Conservation (phyloP, 169 alveolate species). For the Plasmodium coatneyi region DNA sequence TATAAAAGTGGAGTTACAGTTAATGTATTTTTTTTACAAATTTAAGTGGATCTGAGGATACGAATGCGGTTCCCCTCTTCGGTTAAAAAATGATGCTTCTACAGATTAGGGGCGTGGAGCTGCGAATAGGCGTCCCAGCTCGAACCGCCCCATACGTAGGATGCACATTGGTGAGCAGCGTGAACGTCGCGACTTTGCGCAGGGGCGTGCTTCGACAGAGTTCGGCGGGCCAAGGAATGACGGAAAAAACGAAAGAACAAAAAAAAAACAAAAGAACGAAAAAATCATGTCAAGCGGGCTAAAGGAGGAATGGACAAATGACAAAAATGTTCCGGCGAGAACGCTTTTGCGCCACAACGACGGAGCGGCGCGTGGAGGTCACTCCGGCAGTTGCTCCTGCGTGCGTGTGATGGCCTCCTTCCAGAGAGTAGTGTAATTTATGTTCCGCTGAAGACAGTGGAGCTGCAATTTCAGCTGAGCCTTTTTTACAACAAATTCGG, state of each 20-base stretch:
- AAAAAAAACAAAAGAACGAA: background rate
- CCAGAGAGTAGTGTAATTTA: slow-evolving; percentile 49
- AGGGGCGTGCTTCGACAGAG: background rate
- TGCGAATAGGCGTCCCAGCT: background rate
- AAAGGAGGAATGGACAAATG: background rate
- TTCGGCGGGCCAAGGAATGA: background rate
- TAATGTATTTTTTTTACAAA: background rate
- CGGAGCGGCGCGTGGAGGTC: background rate
- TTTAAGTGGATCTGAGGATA: background rate
- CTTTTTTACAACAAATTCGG: slow-evolving; percentile 59
- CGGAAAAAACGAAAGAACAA: background rate
- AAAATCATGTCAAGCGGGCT: background rate
- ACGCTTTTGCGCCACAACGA: no score
- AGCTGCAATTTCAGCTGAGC: slow-evolving; percentile 45
- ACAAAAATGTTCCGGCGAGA: background rate
- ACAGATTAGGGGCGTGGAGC: background rate
- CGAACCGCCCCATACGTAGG: background rate
- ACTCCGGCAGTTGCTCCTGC: slow-evolving; percentile 11
- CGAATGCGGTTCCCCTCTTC: background rate
- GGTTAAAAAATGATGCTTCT: background rate
- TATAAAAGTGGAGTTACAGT: background rate
- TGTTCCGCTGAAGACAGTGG: slow-evolving; percentile 38
- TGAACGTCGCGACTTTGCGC: background rate
- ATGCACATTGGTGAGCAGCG: background rate
- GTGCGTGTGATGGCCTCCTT: slow-evolving; percentile 47